Evolutionary conservation across 352 stramenopile genomes (phyloP).

Genomic region (Globisporangium spiculum): DNA sequence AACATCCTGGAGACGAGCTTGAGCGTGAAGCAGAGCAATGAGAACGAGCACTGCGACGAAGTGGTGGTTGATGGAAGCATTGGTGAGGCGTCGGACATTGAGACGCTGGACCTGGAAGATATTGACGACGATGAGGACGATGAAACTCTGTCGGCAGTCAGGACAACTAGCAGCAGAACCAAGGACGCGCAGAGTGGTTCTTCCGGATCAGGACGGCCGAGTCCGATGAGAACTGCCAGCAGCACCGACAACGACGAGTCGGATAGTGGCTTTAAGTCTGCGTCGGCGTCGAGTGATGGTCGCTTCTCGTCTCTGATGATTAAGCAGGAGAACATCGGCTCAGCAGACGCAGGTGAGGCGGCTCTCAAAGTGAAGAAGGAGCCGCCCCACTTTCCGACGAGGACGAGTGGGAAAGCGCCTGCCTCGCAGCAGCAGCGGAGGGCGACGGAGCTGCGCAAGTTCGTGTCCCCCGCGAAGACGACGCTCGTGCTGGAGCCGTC

Average conservation of each 20-base stretch:
- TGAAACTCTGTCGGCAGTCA: conserved; percentile 13
- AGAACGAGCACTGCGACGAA: conserved; percentile 31
- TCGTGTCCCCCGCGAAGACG: conserved; percentile 9
- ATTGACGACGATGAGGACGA: conserved; percentile 23
- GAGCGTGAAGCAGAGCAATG: conserved; percentile 14
- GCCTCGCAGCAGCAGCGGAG: conserved; percentile 11
- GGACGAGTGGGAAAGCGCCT: not conserved
- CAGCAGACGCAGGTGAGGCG: not conserved
- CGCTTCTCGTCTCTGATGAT: not conserved
- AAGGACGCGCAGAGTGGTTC: not conserved
- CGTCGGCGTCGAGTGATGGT: not conserved
- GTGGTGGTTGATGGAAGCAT: conserved; percentile 13
- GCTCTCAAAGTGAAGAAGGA: conserved; percentile 16
- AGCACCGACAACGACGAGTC: conserved; percentile 20
- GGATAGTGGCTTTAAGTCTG: conserved; percentile 14
- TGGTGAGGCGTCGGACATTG: conserved; percentile 11
- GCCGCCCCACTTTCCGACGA: not conserved
- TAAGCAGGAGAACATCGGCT: not conserved
- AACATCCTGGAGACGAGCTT: conserved; percentile 21
- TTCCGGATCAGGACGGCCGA: not conserved
- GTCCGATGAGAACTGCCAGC: conserved; percentile 3
- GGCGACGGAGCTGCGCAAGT: conserved; percentile 16
- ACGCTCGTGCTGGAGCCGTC: conserved; percentile 16
- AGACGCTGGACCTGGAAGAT: conserved; percentile 16
- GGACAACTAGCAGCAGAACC: not conserved